Conservation (phyloP, 108 stramenopile species). For the Mediolabrus comicus region DNA sequence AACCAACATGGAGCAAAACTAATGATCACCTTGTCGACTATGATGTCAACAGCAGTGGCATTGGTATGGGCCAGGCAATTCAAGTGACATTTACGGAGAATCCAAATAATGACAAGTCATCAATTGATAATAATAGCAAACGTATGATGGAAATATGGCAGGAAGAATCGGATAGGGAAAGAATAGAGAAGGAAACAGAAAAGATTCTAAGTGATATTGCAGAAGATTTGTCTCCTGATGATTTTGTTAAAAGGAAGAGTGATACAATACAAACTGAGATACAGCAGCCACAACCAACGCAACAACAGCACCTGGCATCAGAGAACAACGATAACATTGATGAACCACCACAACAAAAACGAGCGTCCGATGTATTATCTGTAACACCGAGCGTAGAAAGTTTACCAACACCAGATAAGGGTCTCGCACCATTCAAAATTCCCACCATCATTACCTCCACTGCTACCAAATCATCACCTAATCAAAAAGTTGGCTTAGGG, state of each 20-base stretch:
- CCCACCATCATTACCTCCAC: constrained; percentile 17
- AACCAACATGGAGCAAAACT: neutral
- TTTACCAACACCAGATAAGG: constrained; percentile 3
- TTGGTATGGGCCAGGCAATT: neutral
- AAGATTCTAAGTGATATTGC: neutral
- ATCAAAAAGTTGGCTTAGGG: constrained; percentile 33
- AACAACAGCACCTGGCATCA: neutral
- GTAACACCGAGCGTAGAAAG: neutral
- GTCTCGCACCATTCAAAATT: constrained; percentile 23
- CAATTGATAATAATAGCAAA: neutral
- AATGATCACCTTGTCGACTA: too few relatives aligned
- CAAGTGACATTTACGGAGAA: neutral
- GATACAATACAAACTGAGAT: neutral
- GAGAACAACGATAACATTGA: neutral
- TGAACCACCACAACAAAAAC: neutral
- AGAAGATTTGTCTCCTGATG: neutral
- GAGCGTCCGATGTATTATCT: neutral
- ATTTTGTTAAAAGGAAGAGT: neutral
- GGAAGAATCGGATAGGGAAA: neutral
- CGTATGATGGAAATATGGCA: neutral
- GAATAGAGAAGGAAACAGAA: neutral
- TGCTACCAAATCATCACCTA: constrained; percentile 12
- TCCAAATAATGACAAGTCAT: neutral
- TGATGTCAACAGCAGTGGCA: too few relatives aligned
- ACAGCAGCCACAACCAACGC: neutral